Evolutionary conservation across 108 stramenopile species (phyloP).

Genomic region (Skeletonema potamos): DNA sequence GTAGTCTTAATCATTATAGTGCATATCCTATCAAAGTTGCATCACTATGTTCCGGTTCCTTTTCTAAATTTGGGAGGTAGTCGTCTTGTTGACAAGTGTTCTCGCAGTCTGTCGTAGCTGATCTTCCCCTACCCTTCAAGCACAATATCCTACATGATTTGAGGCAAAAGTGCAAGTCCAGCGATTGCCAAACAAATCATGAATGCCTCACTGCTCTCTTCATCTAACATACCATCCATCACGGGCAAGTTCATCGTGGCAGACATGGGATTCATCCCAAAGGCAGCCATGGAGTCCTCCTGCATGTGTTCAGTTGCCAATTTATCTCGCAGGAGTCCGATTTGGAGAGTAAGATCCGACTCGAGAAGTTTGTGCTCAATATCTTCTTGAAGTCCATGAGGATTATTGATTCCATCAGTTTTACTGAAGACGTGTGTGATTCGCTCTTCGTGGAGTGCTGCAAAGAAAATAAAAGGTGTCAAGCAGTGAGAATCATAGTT

Average conservation of each 20-base stretch:
- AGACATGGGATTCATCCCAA: conserved; percentile 13
- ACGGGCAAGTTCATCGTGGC: conserved; percentile 20
- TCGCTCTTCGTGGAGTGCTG: conserved; percentile 43
- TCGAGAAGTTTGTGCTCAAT: conserved; percentile 35
- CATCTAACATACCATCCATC: conserved; percentile 38
- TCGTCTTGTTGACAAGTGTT: too few species aligned
- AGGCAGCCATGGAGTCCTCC: conserved; percentile 26
- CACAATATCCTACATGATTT: conserved; percentile 1
- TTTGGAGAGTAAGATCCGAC: conserved; percentile 26
- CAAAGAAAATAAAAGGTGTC: not conserved
- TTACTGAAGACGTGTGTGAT: conserved; percentile 31
- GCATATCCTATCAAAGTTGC: not conserved
- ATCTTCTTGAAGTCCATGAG: conserved; percentile 31
- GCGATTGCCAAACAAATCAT: conserved; percentile 44
- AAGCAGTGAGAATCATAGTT: not conserved
- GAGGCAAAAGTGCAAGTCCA: conserved; percentile 36
- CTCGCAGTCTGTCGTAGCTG: too few species aligned
- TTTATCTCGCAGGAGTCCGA: conserved; percentile 24
- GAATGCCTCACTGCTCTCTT: conserved; percentile 39
- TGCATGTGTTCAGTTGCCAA: conserved; percentile 42
- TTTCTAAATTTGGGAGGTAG: not conserved
- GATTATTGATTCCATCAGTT: conserved; percentile 28
- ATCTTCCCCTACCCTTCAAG: not conserved
- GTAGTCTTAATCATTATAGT: not conserved
- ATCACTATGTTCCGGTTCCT: not conserved